phyloP scores from a whole-genome alignment of 192 early-diverging fungal genomes.

The Gamsiella multidivaricata region DNA sequence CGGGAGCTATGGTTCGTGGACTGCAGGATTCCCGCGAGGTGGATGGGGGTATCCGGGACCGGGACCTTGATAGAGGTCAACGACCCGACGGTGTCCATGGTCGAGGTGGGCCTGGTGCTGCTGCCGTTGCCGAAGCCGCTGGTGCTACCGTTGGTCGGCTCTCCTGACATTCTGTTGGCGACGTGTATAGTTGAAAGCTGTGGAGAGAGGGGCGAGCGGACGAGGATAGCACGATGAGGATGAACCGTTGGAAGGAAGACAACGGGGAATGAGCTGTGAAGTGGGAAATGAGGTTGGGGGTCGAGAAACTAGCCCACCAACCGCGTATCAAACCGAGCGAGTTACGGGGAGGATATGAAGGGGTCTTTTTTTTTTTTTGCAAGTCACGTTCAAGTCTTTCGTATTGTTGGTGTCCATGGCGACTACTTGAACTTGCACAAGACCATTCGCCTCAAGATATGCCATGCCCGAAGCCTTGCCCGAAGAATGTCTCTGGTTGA shows the following conservation, averaged over 20 bases:
- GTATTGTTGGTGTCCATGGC: too few relatives aligned
- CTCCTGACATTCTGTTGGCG: too few relatives aligned
- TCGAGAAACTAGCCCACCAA: not conserved
- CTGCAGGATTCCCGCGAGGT: constrained; percentile 45
- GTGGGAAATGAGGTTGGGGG: not conserved
- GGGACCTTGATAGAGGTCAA: constrained; percentile 16
- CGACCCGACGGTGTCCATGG: constrained; percentile 26
- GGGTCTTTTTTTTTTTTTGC: too few relatives aligned
- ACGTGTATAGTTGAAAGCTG: not conserved
- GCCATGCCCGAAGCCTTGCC: constrained; percentile 37
- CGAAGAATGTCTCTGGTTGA: constrained; percentile 54
- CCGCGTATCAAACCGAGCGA: not conserved
- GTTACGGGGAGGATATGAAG: not conserved
- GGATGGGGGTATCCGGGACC: constrained; percentile 20
- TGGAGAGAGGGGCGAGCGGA: not conserved
- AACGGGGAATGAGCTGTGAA: not conserved
- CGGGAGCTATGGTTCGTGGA: constrained; percentile 28
- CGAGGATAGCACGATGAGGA: not conserved
- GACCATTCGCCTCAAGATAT: not conserved
- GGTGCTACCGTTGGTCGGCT: not conserved
- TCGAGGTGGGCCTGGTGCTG: constrained; percentile 12
- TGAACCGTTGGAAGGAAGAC: not conserved
- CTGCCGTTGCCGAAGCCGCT: not conserved
- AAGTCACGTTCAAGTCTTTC: too few relatives aligned
- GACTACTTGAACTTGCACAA: too few relatives aligned